These are phyloP conservation scores for Olyra latifolia DNA, from an alignment of 176 grass and related monocot species.

Conservation along the genomic window DNA sequence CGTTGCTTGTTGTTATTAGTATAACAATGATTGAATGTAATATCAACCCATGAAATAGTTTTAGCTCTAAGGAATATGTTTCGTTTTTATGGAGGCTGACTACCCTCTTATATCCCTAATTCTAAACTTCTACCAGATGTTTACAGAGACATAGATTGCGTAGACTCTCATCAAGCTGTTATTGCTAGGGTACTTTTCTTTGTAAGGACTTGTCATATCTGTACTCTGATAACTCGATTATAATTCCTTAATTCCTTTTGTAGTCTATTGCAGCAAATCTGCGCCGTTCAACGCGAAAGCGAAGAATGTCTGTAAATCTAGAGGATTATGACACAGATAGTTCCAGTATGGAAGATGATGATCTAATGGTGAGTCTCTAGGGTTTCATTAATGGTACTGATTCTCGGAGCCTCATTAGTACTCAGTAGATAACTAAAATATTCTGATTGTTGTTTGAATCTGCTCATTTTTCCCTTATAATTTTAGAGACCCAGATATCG, in stretches of 20 bases:
- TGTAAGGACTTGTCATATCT: slow-evolving; percentile 23
- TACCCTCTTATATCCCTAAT: neutral
- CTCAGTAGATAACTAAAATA: neutral
- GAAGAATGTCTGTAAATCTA: slow-evolving; percentile 85
- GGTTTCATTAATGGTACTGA: slow-evolving; percentile 9
- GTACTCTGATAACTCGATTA: slow-evolving; percentile 20
- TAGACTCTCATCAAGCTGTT: neutral
- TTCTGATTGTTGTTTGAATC: slow-evolving; percentile 7
- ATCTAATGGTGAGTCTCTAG: slow-evolving; percentile 82
- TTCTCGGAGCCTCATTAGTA: slow-evolving; percentile 15
- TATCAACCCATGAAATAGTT: neutral
- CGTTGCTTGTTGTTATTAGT: neutral
- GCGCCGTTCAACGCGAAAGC: slow-evolving; percentile 90
- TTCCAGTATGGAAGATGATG: slow-evolving; percentile 93
- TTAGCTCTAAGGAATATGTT: neutral
- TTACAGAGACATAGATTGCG: neutral
- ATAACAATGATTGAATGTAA: neutral
- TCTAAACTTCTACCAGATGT: neutral
- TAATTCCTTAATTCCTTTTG: slow-evolving; percentile 34
- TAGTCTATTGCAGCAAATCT: slow-evolving; percentile 86
- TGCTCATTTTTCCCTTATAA: neutral
- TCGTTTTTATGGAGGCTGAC: slow-evolving; percentile 14
- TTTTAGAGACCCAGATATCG: slow-evolving; percentile 72
- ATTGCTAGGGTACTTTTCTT: slow-evolving; percentile 14
- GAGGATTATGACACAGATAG: slow-evolving; percentile 87